Evolutionary conservation across 2,329 filamentous ascomycete genomes (phyloP), one percentile per base, ranked within the genome.

Genomic region (Neonectria neomacrospora): DNA sequence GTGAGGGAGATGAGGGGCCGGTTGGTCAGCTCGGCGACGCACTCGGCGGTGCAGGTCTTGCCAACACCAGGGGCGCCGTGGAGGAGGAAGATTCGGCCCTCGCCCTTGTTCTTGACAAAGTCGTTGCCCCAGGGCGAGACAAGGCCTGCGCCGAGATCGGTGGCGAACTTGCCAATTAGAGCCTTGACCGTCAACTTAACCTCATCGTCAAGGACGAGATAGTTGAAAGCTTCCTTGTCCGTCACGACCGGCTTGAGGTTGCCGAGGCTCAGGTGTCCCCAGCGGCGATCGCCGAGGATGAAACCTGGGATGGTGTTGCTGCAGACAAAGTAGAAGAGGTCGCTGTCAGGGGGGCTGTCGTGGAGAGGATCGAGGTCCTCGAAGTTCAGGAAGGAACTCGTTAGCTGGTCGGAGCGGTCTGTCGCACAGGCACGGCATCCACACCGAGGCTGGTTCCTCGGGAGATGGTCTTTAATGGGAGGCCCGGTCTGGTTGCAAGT

Each of bases 41-140:
- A 83, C 72, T 87, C 84, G 12, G 83, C 84, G 2, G 85, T 87
- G 71, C 84, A 83, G 0, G 85, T 87, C 75, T 88, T 87, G 60
- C 85, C 86, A 1, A 86, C 82, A n/a, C 84, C 85, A 1, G 84
- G 84, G 9, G 80, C 79, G 16, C 84, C 83, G 64, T 86, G 83
- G 1, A 86, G 79, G 14, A 86, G 76, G 73, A 85, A 83, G 68
- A 84, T 83, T 45, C 81, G 78, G 5, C 82, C 81, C 56, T 83
- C 80, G 34, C 82, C 82, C 72, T 85, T 85, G 71, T 83, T 82
- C 73, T 80, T 80, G 67, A 85, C 76, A 57, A 84, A 82, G 64
- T 84, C 82, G 59, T 75, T 75, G 67, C 80, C 63, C 82, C 82
- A 85, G 1, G 82, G 80, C 0, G 77, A 74, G 6, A 84, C 71